Percentiles rank a stretch among this genome's conserved stretches.
Evolutionary conservation across 495 filamentous ascomycete genomes (phyloP).

Genomic region (Penicillium mononematosum): DNA sequence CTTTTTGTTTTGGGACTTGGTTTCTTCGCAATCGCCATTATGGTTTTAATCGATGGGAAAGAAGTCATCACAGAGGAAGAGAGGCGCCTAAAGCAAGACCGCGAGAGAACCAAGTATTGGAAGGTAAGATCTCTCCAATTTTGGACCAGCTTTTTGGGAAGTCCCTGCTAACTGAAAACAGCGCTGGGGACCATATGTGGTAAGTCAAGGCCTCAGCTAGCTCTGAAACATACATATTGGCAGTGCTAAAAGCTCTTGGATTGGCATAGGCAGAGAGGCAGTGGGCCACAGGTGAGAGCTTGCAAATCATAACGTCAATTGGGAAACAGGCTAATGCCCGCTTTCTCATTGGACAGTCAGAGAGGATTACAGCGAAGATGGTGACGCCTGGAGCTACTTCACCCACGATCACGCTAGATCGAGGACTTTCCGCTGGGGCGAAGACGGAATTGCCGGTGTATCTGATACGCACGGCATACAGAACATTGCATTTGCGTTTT

Average conservation of each 20-base stretch:
- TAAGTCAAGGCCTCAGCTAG: background rate
- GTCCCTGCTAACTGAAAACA: conserved; percentile 29
- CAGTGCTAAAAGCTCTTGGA: conserved; percentile 1
- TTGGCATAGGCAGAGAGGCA: conserved; percentile 57
- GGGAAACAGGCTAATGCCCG: conserved; percentile 25
- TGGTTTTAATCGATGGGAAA: conserved; percentile 86
- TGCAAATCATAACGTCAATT: conserved; percentile 23
- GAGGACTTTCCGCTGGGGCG: conserved; percentile 88
- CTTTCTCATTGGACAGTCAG: conserved; percentile 57
- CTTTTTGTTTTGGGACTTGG: conserved; percentile 4
- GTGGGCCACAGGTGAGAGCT: conserved; percentile 75
- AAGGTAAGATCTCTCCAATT: background rate
- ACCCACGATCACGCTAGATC: conserved; percentile 87
- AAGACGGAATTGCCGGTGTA: conserved; percentile 95
- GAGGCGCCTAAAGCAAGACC: conserved; percentile 81
- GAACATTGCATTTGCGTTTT: conserved; percentile 93
- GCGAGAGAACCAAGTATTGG: conserved; percentile 56
- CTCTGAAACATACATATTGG: background rate
- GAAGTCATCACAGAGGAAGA: conserved; percentile 86
- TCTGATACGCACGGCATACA: conserved; percentile 86
- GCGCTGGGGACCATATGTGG: conserved; percentile 71
- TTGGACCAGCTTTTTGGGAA: background rate
- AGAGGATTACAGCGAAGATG: conserved; percentile 86
- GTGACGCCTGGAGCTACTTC: conserved; percentile 97
- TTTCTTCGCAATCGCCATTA: conserved; percentile 33